Evolutionary conservation across 805 yeast genomes (phyloP).

Genomic region (Candida caryicola): DNA sequence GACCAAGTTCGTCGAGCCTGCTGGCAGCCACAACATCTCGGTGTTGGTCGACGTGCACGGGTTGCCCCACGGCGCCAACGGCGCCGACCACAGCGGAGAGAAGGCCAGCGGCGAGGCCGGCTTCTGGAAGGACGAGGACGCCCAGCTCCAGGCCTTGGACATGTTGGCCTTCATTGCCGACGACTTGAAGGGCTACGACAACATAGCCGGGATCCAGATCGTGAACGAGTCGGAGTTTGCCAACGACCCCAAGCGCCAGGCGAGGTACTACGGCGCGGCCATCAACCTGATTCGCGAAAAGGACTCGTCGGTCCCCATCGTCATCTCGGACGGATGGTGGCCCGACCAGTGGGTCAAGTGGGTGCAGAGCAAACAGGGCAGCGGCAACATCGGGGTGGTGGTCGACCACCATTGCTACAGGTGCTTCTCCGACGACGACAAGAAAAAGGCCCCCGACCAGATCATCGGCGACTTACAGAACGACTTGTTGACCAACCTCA

Average conservation of each 20-base stretch:
- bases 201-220: constrained; percentile 78
- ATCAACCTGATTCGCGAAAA: constrained; percentile 53
- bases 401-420: constrained; percentile 86
- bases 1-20: constrained; percentile 51
- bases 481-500: constrained; percentile 49
- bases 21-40: constrained; percentile 61
- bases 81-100: constrained; percentile 81
- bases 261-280: constrained; percentile 68
- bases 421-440: constrained; percentile 78
- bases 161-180: constrained; percentile 58
- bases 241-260: constrained; percentile 46
- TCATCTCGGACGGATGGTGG: constrained; percentile 95
- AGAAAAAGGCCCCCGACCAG: constrained; percentile 57
- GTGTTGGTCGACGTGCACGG: constrained; percentile 85
- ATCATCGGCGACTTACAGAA: constrained; percentile 56
- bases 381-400: constrained; percentile 55
- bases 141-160: constrained; percentile 46
- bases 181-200: constrained; percentile 57
- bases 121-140: constrained; percentile 54
- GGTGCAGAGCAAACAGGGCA: constrained; percentile 45
- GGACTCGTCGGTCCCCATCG: constrained; percentile 60
- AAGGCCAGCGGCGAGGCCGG: constrained; percentile 49
- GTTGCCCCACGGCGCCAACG: constrained; percentile 89
- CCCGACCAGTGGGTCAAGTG: constrained; percentile 73
- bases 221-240: constrained; percentile 80